phyloP scores from a whole-genome alignment of 495 filamentous ascomycete genomes.

The Achaetomiella virescens region DNA sequence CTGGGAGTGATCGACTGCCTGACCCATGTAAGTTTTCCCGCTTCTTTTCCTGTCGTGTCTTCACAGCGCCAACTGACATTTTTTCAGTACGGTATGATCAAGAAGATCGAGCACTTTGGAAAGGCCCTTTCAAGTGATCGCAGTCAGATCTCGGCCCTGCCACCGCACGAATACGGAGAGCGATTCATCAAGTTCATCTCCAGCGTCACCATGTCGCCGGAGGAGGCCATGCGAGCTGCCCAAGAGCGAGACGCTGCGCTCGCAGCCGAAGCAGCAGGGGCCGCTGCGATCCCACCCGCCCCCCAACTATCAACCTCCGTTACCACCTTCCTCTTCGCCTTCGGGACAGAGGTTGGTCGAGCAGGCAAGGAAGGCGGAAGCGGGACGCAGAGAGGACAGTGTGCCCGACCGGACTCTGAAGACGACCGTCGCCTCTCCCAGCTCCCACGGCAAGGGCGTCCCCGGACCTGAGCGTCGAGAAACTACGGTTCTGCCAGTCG shows the following conservation, averaged over 20 bases:
- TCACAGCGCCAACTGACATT: conserved; percentile 27
- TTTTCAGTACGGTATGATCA: conserved; percentile 72
- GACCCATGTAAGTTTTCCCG: conserved; percentile 73
- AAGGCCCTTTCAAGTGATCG: conserved; percentile 80
- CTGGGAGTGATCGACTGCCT: conserved; percentile 96
- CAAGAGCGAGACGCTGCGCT: conserved; percentile 43
- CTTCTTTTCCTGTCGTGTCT: neutral
- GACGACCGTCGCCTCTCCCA: conserved; percentile 43
- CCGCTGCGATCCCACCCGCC: conserved; percentile 30
- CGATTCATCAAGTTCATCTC: conserved; percentile 91
- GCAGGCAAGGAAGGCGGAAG: conserved; percentile 30
- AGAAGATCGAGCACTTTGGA: conserved; percentile 86
- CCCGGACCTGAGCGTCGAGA: conserved; percentile 44
- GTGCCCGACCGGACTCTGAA: conserved; percentile 40
- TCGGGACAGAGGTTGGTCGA: conserved; percentile 41
- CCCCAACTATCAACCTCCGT: conserved; percentile 40
- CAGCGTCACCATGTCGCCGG: conserved; percentile 79
- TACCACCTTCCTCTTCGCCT: conserved; percentile 39
- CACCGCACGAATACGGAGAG: conserved; percentile 85
- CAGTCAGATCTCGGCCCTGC: conserved; percentile 86
- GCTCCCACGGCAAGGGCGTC: conserved; percentile 47
- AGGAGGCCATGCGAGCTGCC: conserved; percentile 65
- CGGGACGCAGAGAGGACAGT: conserved; percentile 44
- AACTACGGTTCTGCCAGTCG: conserved; percentile 75
- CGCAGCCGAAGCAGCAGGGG: conserved; percentile 34